Evolutionary conservation across 768 basidiomycete genomes (phyloP).

Genomic region (Leucocoprinus leucothites): DNA sequence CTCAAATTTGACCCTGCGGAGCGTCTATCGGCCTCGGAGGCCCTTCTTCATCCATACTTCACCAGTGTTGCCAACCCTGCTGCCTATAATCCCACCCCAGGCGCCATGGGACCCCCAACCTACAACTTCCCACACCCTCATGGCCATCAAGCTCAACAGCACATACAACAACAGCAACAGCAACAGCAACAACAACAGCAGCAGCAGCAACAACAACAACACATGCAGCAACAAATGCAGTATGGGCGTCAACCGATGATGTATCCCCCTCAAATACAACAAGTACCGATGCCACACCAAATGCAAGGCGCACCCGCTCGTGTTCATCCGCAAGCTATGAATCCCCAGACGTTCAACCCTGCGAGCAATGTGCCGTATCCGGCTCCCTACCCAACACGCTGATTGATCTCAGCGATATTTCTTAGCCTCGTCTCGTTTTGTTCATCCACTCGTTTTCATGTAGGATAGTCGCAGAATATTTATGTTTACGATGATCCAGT

Average conservation of each 20-base stretch:
- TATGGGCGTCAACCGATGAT: slow-evolving; percentile 16
- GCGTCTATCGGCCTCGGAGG: slow-evolving; percentile 88
- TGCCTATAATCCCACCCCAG: slow-evolving; percentile 42
- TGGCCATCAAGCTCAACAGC: slow-evolving; percentile 49
- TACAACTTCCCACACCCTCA: slow-evolving; percentile 71
- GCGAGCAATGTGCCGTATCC: slow-evolving; percentile 13
- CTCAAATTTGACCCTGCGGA: slow-evolving; percentile 95
- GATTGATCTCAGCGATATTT: not conserved
- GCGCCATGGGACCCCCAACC: slow-evolving; percentile 64
- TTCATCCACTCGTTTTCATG: not conserved
- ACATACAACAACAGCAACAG: slow-evolving; percentile 37
- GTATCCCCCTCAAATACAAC: slow-evolving; percentile 20
- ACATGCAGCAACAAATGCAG: slow-evolving; percentile 31
- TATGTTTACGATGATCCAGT: not conserved
- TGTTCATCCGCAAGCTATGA: slow-evolving; percentile 12
- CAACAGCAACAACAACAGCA: slow-evolving; percentile 38
- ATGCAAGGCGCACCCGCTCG: slow-evolving; percentile 8
- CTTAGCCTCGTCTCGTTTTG: not conserved
- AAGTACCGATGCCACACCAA: slow-evolving; percentile 19
- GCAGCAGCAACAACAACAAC: slow-evolving; percentile 33
- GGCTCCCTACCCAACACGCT: slow-evolving; percentile 14
- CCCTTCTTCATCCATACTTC: slow-evolving; percentile 92
- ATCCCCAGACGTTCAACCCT: slow-evolving; percentile 13
- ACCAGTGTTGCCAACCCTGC: slow-evolving; percentile 46
- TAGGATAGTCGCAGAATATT: not conserved